Evolutionary conservation across 805 yeast genomes (phyloP).

Genomic region (Grigorovia transvaalensis): DNA sequence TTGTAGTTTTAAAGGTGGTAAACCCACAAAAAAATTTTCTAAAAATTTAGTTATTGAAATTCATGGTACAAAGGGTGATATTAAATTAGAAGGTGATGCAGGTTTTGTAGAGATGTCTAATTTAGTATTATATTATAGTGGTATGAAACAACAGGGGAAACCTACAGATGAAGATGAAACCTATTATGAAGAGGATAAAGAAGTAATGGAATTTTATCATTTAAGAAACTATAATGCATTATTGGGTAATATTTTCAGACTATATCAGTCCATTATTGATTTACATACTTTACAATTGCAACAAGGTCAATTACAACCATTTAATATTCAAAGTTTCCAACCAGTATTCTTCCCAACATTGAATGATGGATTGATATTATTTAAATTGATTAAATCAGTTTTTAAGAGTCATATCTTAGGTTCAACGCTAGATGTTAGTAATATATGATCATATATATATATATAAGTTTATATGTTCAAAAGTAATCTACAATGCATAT

Average conservation of each 20-base stretch:
- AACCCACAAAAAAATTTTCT: constrained; percentile 14
- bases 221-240: constrained; percentile 15
- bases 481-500: background rate
- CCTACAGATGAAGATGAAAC: background rate
- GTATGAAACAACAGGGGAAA: constrained; percentile 5
- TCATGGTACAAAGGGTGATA: constrained; percentile 18
- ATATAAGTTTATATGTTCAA: background rate
- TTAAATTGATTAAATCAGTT: constrained; percentile 10
- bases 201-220: constrained; percentile 16
- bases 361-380: constrained; percentile 13
- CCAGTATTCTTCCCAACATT: constrained; percentile 15
- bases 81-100: constrained; percentile 18
- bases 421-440: constrained; percentile 6
- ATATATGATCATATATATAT: background rate
- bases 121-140: constrained; percentile 15
- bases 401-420: constrained; percentile 8
- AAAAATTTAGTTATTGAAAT: constrained; percentile 17
- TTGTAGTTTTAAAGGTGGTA: constrained; percentile 17
- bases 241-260: constrained; percentile 13
- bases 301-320: background rate
- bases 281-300: constrained; percentile 6
- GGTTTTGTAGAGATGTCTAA: constrained; percentile 17
- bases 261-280: constrained; percentile 14
- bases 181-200: constrained; percentile 6
- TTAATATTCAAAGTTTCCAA: constrained; percentile 9